phyloP scores from a whole-genome alignment of 1,284 basidiomycete genomes.

The Ustilago curta region DNA sequence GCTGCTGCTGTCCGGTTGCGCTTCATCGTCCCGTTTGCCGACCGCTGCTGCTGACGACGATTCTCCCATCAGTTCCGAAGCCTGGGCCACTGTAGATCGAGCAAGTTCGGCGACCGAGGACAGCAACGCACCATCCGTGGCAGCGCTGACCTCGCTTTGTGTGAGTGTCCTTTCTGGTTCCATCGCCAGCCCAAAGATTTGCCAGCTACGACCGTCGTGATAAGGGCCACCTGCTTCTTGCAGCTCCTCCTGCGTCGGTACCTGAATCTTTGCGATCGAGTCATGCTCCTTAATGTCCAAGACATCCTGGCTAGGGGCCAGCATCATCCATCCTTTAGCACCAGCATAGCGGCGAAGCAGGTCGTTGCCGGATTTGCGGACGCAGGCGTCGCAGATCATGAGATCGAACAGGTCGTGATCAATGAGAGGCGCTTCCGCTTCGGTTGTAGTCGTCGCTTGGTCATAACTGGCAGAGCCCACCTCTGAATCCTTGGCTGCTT shows the following conservation, averaged over 20 bases:
- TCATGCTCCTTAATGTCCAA: slow-evolving; percentile 23
- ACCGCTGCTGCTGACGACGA: slow-evolving; percentile 4
- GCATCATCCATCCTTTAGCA: slow-evolving; percentile 53
- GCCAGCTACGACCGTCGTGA: slow-evolving; percentile 36
- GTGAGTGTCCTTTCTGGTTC: slow-evolving; percentile 34
- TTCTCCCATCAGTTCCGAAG: slow-evolving; percentile 10
- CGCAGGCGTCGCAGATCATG: slow-evolving; percentile 65
- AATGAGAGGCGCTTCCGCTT: slow-evolving; percentile 47
- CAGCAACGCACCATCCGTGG: slow-evolving; percentile 37
- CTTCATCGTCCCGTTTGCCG: slow-evolving; percentile 5
- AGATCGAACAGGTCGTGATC: slow-evolving; percentile 61
- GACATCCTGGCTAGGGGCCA: slow-evolving; percentile 28
- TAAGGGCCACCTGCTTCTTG: slow-evolving; percentile 22
- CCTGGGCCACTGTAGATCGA: slow-evolving; percentile 18
- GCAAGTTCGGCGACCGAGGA: slow-evolving; percentile 49
- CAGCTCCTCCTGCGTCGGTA: slow-evolving; percentile 42
- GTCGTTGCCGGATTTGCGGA: slow-evolving; percentile 43
- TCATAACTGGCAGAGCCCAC: not conserved
- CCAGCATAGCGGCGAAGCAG: slow-evolving; percentile 58
- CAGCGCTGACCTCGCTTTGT: slow-evolving; percentile 28
- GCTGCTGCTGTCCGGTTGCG: not conserved
- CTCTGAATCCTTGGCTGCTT: not conserved
- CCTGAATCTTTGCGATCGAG: slow-evolving; percentile 32
- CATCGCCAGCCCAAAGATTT: slow-evolving; percentile 47
- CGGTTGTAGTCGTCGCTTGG: not conserved